Evolutionary conservation across 2,329 filamentous ascomycete species (phyloP).

Genomic region (Alternaria brassicicola): DNA sequence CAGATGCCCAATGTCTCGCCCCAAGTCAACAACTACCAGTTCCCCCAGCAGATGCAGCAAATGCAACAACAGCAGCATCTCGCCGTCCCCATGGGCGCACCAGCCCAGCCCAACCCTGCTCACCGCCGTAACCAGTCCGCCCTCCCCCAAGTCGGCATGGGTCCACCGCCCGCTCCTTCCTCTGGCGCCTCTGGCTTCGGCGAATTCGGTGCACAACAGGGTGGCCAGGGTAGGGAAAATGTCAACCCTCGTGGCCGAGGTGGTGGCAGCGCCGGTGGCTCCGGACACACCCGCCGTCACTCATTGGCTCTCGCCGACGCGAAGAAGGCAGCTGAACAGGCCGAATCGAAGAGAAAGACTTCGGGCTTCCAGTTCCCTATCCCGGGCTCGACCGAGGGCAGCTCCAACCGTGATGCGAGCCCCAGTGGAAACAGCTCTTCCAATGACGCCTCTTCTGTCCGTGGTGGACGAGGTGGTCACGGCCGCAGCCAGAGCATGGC

Average conservation of each 20-base stretch:
- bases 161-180: constrained; percentile 89
- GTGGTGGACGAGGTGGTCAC: constrained; percentile 63
- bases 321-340: constrained; percentile 95
- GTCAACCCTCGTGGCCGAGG: constrained; percentile 73
- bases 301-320: constrained; percentile 93
- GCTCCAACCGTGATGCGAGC: constrained; percentile 61
- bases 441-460: constrained; percentile 40
- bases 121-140: constrained; percentile 99
- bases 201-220: constrained; percentile 72
- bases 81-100: constrained; percentile 74
- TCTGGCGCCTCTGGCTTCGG: constrained; percentile 85
- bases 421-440: constrained; percentile 55
- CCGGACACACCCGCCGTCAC: constrained; percentile 89
- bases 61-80: constrained; percentile 62
- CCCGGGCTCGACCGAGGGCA: constrained; percentile 65
- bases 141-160: constrained; percentile 89
- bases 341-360: constrained; percentile 94
- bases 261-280: constrained; percentile 67
- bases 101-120: constrained; percentile 73
- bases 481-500: constrained; percentile 90
- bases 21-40: constrained; percentile 82
- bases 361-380: constrained; percentile 94
- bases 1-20: constrained; percentile 79
- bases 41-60: constrained; percentile 69
- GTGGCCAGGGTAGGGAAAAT: constrained; percentile 68